Conservation (phyloP, 352 stramenopile genomes). For the Pythium aphanidermatum region DNA sequence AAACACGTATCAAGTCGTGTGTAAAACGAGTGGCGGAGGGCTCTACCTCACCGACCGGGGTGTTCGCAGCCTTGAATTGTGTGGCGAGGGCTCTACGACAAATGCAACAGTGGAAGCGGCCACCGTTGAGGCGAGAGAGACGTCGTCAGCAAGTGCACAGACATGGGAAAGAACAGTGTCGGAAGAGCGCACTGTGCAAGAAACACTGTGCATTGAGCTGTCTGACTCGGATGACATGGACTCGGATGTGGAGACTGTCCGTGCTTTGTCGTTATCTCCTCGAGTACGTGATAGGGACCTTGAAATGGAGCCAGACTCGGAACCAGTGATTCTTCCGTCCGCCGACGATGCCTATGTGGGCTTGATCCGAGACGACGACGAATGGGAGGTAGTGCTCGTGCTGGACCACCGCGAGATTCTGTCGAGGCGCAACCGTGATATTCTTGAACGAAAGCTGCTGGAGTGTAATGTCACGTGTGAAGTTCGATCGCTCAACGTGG, state of each 20-base stretch:
- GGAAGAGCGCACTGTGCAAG: background rate
- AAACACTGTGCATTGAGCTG: conserved; percentile 30
- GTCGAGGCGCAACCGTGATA: conserved; percentile 58
- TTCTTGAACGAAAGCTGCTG: conserved; percentile 76
- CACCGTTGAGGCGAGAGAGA: background rate
- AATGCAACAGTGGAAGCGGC: no score
- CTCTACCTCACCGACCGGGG: conserved; percentile 60
- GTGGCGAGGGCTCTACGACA: background rate
- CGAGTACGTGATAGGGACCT: no score
- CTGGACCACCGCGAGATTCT: conserved; percentile 82
- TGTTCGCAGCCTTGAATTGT: conserved; percentile 38
- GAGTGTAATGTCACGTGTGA: conserved; percentile 77
- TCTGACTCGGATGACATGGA: conserved; percentile 30
- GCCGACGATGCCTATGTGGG: no score
- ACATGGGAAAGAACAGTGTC: background rate
- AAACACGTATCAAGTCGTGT: conserved; percentile 54
- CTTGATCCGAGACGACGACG: conserved; percentile 31
- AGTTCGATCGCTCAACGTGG: conserved; percentile 65
- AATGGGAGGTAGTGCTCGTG: conserved; percentile 73
- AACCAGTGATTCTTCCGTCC: background rate
- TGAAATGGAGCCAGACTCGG: background rate
- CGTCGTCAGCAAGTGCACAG: background rate
- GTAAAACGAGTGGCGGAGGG: conserved; percentile 28
- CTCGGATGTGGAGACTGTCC: conserved; percentile 3
- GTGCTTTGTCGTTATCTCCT: background rate